Conservation (phyloP, 305 asterid genomes). For the Solanum hybrid region DNA sequence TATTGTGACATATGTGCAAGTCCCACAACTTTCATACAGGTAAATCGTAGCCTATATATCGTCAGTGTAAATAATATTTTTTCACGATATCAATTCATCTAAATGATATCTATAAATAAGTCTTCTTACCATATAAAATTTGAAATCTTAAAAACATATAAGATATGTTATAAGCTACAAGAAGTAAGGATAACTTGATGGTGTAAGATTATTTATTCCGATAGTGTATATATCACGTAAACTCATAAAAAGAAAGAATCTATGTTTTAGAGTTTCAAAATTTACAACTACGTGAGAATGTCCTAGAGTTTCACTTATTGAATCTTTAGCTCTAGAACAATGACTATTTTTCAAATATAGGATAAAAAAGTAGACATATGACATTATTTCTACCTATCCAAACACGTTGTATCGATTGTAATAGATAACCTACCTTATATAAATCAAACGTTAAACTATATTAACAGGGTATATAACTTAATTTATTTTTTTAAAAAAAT, state of each 20-base stretch:
- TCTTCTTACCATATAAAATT: neutral
- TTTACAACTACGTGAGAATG: neutral
- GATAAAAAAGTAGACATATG: neutral
- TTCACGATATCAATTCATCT: neutral
- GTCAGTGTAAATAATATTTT: neutral
- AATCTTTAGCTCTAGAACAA: neutral
- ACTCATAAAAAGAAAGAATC: neutral
- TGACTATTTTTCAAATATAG: neutral
- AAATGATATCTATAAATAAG: neutral
- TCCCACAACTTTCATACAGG: slow-evolving; percentile 38
- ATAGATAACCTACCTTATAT: neutral
- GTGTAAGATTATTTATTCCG: neutral
- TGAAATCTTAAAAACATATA: neutral
- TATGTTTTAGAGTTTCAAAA: neutral
- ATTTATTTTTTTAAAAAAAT: neutral
- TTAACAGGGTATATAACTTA: neutral
- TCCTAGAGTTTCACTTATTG: neutral
- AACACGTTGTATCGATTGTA: neutral
- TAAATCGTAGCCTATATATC: neutral
- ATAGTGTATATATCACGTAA: neutral
- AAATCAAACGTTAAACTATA: neutral
- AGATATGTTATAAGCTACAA: neutral
- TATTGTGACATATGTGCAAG: slow-evolving; percentile 26
- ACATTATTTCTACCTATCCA: neutral
- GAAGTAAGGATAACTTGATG: neutral